These are phyloP conservation scores for Diplodia intermedia DNA, from an alignment of 2,329 filamentous ascomycete species.

Conservation along the genomic window DNA sequence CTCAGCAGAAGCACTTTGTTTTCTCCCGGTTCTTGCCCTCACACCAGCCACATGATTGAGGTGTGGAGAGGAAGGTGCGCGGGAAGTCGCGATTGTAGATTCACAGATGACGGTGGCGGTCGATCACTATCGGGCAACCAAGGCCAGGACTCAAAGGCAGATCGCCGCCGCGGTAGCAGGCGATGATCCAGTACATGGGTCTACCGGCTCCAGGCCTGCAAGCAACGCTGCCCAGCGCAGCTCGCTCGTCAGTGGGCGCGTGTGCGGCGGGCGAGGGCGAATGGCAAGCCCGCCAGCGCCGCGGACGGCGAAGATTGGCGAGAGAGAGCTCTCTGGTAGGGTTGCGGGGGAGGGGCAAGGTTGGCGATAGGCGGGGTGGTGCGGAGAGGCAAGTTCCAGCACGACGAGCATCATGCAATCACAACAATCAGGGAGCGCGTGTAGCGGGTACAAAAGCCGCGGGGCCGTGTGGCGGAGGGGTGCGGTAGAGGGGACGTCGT, in stretches of 20 bases:
- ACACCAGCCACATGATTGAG: slow-evolving; percentile 21
- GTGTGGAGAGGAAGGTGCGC: slow-evolving; percentile 11
- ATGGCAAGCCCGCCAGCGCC: slow-evolving; percentile 7
- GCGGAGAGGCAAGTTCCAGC: slow-evolving; percentile 25
- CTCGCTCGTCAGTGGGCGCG: neutral
- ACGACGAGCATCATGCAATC: slow-evolving; percentile 17
- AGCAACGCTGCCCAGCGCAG: slow-evolving; percentile 18
- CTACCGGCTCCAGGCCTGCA: slow-evolving; percentile 25
- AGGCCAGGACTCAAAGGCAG: slow-evolving; percentile 21
- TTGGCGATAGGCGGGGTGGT: slow-evolving; percentile 24
- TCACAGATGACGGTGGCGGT: slow-evolving; percentile 27
- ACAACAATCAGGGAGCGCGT: neutral
- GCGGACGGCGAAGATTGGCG: slow-evolving; percentile 24
- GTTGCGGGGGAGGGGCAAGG: slow-evolving; percentile 18
- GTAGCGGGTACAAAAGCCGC: slow-evolving; percentile 5
- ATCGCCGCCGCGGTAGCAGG: slow-evolving; percentile 22
- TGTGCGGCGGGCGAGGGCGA: slow-evolving; percentile 2
- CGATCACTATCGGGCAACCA: slow-evolving; percentile 28
- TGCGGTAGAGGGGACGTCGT: slow-evolving; percentile 17
- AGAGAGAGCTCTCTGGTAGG: slow-evolving; percentile 2
- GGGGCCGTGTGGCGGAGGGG: neutral
- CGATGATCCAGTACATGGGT: slow-evolving; percentile 29
- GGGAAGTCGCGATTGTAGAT: slow-evolving; percentile 27
- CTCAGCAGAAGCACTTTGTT: slow-evolving; percentile 19
- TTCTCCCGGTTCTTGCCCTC: slow-evolving; percentile 12